These are phyloP conservation scores for Saturnispora gosingensis DNA, from an alignment of 805 yeast genomes.

Conservation along the genomic window DNA sequence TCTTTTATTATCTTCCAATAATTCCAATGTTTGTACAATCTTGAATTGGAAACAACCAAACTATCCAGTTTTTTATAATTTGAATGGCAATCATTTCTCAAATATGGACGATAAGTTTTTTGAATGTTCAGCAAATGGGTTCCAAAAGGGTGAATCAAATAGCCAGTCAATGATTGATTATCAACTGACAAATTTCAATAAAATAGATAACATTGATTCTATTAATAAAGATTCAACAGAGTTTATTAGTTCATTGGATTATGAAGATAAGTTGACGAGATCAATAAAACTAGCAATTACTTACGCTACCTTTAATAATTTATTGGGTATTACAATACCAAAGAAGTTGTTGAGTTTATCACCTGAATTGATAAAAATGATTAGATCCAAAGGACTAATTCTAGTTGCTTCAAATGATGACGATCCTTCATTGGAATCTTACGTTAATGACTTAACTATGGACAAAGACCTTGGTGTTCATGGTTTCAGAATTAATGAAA, in stretches of 20 bases:
- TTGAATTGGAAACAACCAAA: constrained; percentile 98
- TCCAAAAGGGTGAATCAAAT: constrained; percentile 11
- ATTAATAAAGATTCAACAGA: constrained; percentile 29
- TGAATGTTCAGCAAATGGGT: constrained; percentile 35
- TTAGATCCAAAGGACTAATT: constrained; percentile 73
- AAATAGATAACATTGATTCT: constrained; percentile 28
- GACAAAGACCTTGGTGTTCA: constrained; percentile 39
- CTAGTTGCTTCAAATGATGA: constrained; percentile 44
- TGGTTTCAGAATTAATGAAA: constrained; percentile 56
- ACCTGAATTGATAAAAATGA: constrained; percentile 64
- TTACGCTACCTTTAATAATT: constrained; percentile 73
- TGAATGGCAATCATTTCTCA: constrained; percentile 51
- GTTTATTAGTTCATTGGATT: constrained; percentile 24
- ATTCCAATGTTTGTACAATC: constrained; percentile 85
- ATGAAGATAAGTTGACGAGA: constrained; percentile 41
- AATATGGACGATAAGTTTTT: constrained; percentile 24
- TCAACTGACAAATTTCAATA: constrained; percentile 16
- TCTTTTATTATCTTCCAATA: constrained; percentile 74
- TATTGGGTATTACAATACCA: constrained; percentile 77
- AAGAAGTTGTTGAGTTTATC: constrained; percentile 60
- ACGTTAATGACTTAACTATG: constrained; percentile 13
- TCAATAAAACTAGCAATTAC: constrained; percentile 75
- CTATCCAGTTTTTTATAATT: constrained; percentile 82
- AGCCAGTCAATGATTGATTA: background rate
- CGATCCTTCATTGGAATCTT: constrained; percentile 15